Percentiles rank a stretch among this genome's conserved stretches.
phyloP scores from a whole-genome alignment of 176 grass and related monocot species.

The Triticum turgidum region DNA sequence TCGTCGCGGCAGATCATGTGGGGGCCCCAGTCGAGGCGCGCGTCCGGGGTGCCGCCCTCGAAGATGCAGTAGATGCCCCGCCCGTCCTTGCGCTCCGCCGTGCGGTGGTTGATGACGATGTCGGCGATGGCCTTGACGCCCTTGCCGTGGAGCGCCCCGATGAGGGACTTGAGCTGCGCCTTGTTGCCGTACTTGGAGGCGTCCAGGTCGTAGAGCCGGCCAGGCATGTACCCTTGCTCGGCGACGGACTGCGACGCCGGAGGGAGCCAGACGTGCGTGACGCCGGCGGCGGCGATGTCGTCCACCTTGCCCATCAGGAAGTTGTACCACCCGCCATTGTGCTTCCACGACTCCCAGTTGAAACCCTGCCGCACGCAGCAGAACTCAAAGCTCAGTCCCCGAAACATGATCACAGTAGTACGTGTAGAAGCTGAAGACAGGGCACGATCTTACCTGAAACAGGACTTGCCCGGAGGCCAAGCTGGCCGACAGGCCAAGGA shows the following conservation, averaged over 20 bases:
- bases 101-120: constrained; percentile 92
- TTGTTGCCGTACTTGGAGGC: constrained; percentile 70
- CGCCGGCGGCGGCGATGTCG: constrained; percentile 56
- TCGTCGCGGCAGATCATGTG: constrained; percentile 85
- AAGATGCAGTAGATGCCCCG: constrained; percentile 75
- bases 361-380: constrained; percentile 51
- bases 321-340: constrained; percentile 78
- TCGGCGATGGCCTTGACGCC: constrained; percentile 74
- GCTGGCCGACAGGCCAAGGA: constrained; percentile 35
- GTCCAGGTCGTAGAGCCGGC: constrained; percentile 62
- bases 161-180: constrained; percentile 65
- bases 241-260: constrained; percentile 70
- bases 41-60: constrained; percentile 66
- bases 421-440: too few relatives aligned
- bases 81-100: constrained; percentile 52
- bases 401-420: too few relatives aligned
- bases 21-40: constrained; percentile 77
- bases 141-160: constrained; percentile 51
- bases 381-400: not conserved
- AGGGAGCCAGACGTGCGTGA: constrained; percentile 89
- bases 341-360: constrained; percentile 97
- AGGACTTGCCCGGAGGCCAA: constrained; percentile 32
- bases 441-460: constrained; percentile 40
- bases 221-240: constrained; percentile 78
- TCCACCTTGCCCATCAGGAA: constrained; percentile 56